A percentile compares a stretch with the other conserved stretches of the same genome.
These are phyloP conservation scores for Vaccinium macrocarpon DNA, from an alignment of 148 eudicot species.

Conservation along the genomic window DNA sequence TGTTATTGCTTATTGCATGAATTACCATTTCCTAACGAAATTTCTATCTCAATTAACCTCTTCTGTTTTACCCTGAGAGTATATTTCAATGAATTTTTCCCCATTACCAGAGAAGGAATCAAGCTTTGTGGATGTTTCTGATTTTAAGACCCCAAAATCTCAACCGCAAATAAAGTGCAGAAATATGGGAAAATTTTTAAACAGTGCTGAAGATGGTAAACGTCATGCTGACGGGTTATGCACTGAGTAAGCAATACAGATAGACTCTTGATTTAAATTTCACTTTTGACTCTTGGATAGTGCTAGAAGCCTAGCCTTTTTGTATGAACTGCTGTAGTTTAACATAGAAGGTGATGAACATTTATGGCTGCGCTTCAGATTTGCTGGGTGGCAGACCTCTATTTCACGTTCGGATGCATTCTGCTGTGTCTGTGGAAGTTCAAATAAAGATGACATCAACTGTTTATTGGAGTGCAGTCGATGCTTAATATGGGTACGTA, in stretches of 20 bases:
- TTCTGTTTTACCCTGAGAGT: background rate
- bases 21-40: background rate
- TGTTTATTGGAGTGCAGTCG: constrained; percentile 47
- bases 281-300: constrained; percentile 7
- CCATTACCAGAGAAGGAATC: constrained; percentile 29
- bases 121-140: constrained; percentile 26
- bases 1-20: background rate
- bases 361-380: constrained; percentile 27
- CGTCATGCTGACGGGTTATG: constrained; percentile 5
- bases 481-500: constrained; percentile 46
- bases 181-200: constrained; percentile 16
- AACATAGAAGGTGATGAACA: background rate
- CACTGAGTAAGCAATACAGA: constrained; percentile 30
- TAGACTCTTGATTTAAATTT: constrained; percentile 9
- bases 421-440: constrained; percentile 59
- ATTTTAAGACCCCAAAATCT: constrained; percentile 19
- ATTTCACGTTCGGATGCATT: constrained; percentile 25
- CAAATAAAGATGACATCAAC: constrained; percentile 38
- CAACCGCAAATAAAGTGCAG: constrained; percentile 25
- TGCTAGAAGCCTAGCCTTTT: constrained; percentile 8
- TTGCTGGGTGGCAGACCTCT: constrained; percentile 20
- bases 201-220: constrained; percentile 22
- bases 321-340: constrained; percentile 11
- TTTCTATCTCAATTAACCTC: background rate
- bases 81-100: background rate